These are phyloP conservation scores for Artemisia argyi DNA, from an alignment of 129 eudicot genomes.

Conservation along the genomic window DNA sequence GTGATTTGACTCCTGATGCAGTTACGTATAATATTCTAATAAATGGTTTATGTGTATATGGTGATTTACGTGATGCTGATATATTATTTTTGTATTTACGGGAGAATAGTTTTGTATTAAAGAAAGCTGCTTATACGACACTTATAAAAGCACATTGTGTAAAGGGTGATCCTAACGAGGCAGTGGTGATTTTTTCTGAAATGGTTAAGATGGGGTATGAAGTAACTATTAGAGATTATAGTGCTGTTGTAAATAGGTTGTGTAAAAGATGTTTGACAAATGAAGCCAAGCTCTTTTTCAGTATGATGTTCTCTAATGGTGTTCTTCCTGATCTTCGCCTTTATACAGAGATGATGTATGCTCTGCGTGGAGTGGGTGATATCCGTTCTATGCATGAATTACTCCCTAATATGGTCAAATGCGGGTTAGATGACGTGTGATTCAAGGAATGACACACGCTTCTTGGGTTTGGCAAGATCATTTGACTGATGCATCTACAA, in stretches of 20 bases:
- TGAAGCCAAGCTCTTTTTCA: conserved; percentile 62
- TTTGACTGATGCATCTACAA: not conserved
- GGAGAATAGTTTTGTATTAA: conserved; percentile 38
- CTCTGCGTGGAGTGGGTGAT: conserved; percentile 46
- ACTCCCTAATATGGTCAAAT: conserved; percentile 48
- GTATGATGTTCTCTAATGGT: conserved; percentile 55
- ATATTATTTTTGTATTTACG: conserved; percentile 43
- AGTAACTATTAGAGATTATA: conserved; percentile 66
- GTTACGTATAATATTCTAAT: conserved; percentile 79
- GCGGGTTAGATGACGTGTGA: conserved; percentile 48
- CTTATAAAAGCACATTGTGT: conserved; percentile 89
- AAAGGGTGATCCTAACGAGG: conserved; percentile 68
- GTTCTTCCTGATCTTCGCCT: conserved; percentile 54
- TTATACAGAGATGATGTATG: conserved; percentile 46
- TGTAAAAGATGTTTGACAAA: conserved; percentile 63
- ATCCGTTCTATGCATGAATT: conserved; percentile 36
- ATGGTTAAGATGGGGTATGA: conserved; percentile 67
- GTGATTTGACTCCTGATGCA: conserved; percentile 49
- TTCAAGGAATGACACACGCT: conserved; percentile 5
- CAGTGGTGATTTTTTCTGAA: conserved; percentile 48
- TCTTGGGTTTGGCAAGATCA: conserved; percentile 1
- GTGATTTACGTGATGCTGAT: conserved; percentile 63
- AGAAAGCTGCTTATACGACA: conserved; percentile 63
- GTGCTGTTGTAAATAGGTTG: conserved; percentile 73
- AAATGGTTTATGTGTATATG: conserved; percentile 65